phyloP scores from a whole-genome alignment of 768 basidiomycete genomes.

The Leccinum imitatum region DNA sequence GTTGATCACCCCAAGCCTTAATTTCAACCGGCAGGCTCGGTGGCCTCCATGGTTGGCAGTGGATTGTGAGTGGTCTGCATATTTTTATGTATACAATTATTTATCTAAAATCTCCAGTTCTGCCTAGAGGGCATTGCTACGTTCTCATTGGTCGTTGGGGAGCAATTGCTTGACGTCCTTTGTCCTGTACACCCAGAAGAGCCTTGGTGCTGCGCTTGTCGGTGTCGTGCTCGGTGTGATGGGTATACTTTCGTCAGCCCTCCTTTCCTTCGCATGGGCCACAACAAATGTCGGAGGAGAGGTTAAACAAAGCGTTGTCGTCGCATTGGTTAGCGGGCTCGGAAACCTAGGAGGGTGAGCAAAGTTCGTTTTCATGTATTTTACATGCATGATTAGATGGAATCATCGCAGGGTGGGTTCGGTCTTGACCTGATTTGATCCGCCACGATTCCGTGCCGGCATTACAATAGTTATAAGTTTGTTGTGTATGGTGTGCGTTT shows the following conservation, averaged over 20 bases:
- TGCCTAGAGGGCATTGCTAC: too few relatives aligned
- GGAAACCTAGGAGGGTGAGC: neutral
- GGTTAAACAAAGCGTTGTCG: neutral
- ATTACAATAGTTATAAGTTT: neutral
- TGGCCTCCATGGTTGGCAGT: too few relatives aligned
- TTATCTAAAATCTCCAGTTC: too few relatives aligned
- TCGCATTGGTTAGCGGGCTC: neutral
- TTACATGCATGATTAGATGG: neutral
- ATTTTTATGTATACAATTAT: too few relatives aligned
- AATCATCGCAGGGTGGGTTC: neutral
- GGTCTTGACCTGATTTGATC: neutral
- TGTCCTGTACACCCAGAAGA: slow-evolving; percentile 38
- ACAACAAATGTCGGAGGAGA: neutral
- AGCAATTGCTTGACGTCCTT: too few relatives aligned
- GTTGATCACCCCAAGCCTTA: too few relatives aligned
- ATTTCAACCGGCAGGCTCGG: too few relatives aligned
- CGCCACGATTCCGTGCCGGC: neutral
- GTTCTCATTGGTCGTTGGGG: too few relatives aligned
- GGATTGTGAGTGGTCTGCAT: too few relatives aligned
- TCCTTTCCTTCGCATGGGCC: neutral
- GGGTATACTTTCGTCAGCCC: neutral
- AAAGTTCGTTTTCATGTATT: neutral
- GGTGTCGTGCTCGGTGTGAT: neutral
- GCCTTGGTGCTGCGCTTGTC: neutral
- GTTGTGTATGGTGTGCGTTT: neutral